phyloP scores from a whole-genome alignment of 352 stramenopile genomes.

The Pythium vanterpoolii region DNA sequence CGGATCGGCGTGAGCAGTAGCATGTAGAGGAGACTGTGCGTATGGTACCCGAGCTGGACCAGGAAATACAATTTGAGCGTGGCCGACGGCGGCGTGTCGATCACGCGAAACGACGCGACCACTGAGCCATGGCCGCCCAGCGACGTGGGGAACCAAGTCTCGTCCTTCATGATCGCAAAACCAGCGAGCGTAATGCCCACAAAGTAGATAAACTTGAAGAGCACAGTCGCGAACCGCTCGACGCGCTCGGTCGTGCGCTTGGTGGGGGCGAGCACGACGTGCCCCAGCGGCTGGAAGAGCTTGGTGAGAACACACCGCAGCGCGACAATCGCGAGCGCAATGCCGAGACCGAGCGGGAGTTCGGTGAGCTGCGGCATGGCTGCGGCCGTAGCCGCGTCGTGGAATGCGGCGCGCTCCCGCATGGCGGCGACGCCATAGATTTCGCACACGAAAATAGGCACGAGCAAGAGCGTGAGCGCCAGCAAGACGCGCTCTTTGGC shows the following conservation, averaged over 20 bases:
- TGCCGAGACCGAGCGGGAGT: conserved; percentile 30
- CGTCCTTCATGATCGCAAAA: conserved; percentile 43
- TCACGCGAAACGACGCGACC: conserved; percentile 27
- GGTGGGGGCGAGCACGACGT: conserved; percentile 40
- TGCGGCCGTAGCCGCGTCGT: conserved; percentile 5
- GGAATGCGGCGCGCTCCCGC: conserved; percentile 34
- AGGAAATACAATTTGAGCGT: conserved; percentile 48
- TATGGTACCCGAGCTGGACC: conserved; percentile 54
- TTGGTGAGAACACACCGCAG: conserved; percentile 36
- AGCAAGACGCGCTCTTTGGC: conserved; percentile 61
- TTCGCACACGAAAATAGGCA: conserved; percentile 50
- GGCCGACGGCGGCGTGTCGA: conserved; percentile 29
- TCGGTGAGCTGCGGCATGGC: conserved; percentile 51
- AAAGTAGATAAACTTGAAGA: conserved; percentile 76
- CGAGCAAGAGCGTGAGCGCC: conserved; percentile 52
- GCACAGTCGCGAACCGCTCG: conserved; percentile 59
- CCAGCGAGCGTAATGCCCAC: conserved; percentile 38
- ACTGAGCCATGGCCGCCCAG: conserved; percentile 38
- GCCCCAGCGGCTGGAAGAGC: conserved; percentile 39
- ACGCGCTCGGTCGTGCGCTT: conserved; percentile 55
- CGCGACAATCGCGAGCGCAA: conserved; percentile 37
- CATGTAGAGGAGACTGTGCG: conserved; percentile 55
- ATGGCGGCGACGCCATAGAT: conserved; percentile 44
- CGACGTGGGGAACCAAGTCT: conserved; percentile 43
- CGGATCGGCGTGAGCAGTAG: conserved; percentile 49